Base-by-base conservation (phyloP, 2,329 filamentous ascomycete species). In the Cladosporium sp. region DNA sequence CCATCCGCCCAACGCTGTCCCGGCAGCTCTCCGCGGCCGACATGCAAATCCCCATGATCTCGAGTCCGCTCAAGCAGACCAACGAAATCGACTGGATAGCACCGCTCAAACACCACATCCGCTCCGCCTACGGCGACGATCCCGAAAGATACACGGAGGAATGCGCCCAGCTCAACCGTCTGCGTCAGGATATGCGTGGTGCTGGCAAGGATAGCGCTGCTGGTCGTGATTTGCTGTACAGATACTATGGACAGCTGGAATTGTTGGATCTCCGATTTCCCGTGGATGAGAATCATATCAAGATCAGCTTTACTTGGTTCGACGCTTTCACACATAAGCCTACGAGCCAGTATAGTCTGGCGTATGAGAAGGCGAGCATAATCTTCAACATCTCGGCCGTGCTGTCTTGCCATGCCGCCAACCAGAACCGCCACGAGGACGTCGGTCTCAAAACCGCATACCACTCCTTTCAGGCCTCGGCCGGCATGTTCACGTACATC, bases 401-500 rank as follows among this genome's bases (percentile, higher is more conserved):
- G 20, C 78, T 98, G 16, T 97, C 92, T 48, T 96, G 92, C 64
- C 89, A 98, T 77, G 93, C 92, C 54, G 90, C 92, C 38, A 80
- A 88, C 64, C 94, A 98, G 71, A 91, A 93, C 59, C 84, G 93
- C 43, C 86, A 87, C 56, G 91, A 97, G 66, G 93, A 98, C 64
- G 80, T 86, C 5, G 92, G 92, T 29, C 80, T 97, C 66, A 98
- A 98, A 73, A 92, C 90, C 12, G 89, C 93, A 15, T 98, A 97
- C 67, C 92, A 98, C 69, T 96, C 91, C 16, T 97, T 97, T 73
- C 93, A 98, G 69, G 93, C 93, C 35, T 91, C 92, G 7, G 93
- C 93, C 8, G 93, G 93, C 73, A 98, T 98, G 93, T 98, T 97
- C 69, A 97, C 92, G 47, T 98, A 98, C 64, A 98, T 98, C 74